phyloP scores from a whole-genome alignment of 345 rosid species.

The Ceriops tagal region DNA sequence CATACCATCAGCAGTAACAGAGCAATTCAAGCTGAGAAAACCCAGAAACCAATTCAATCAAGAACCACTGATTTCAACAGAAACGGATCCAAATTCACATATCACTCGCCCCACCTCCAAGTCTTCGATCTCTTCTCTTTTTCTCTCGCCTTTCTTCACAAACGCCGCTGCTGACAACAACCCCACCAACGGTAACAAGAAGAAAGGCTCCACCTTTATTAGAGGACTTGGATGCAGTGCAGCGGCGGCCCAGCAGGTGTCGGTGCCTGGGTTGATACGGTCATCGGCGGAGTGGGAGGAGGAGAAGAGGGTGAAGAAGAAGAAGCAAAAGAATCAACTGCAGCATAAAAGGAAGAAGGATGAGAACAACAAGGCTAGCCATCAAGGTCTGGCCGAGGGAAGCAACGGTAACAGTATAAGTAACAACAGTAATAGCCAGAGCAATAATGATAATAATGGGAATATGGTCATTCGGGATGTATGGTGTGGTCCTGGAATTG shows the following conservation, averaged over 20 bases:
- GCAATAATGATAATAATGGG: slow-evolving; percentile 9
- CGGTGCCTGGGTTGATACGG: slow-evolving; percentile 74
- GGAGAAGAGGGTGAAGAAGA: slow-evolving; percentile 49
- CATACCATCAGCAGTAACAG: slow-evolving; percentile 40
- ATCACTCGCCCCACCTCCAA: slow-evolving; percentile 38
- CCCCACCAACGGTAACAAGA: slow-evolving; percentile 28
- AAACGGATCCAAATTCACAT: slow-evolving; percentile 39
- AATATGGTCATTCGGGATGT: slow-evolving; percentile 60
- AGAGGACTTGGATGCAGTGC: slow-evolving; percentile 74
- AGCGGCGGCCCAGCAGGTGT: slow-evolving; percentile 70
- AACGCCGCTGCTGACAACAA: slow-evolving; percentile 7
- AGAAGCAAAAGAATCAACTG: slow-evolving; percentile 39
- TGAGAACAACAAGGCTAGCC: slow-evolving; percentile 11
- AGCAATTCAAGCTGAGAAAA: slow-evolving; percentile 45
- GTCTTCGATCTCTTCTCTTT: slow-evolving; percentile 48
- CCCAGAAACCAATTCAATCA: slow-evolving; percentile 43
- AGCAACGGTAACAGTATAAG: background rate
- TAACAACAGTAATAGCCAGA: too few species aligned
- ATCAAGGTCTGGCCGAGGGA: slow-evolving; percentile 6
- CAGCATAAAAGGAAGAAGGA: slow-evolving; percentile 36
- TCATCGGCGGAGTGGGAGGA: slow-evolving; percentile 85
- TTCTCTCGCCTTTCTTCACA: slow-evolving; percentile 33
- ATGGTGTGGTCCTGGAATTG: slow-evolving; percentile 94
- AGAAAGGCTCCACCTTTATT: slow-evolving; percentile 54
- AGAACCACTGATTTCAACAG: slow-evolving; percentile 6